Conservation (phyloP, 805 yeast genomes). For the Priceomyces castillae region DNA sequence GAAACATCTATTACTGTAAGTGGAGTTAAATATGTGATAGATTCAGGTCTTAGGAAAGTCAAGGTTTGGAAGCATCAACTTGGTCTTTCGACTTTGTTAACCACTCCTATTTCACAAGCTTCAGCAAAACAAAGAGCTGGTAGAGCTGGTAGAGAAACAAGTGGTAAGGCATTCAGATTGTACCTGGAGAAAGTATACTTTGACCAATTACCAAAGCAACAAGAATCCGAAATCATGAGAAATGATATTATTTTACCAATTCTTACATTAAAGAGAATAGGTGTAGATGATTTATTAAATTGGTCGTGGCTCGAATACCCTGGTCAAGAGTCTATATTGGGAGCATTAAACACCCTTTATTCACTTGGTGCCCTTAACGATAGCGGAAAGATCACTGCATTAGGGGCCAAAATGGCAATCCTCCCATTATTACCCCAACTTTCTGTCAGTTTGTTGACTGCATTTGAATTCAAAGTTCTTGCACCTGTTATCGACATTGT, state of each 20-base stretch:
- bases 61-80: constrained; percentile 93
- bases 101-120: constrained; percentile 90
- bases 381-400: constrained; percentile 67
- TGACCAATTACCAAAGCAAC: constrained; percentile 61
- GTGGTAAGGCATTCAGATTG: constrained; percentile 82
- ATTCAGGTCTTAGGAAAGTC: constrained; percentile 88
- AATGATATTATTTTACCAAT: constrained; percentile 84
- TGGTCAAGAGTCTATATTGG: constrained; percentile 66
- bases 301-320: constrained; percentile 97
- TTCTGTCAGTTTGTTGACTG: constrained; percentile 77
- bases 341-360: constrained; percentile 77
- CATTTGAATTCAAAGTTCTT: constrained; percentile 57
- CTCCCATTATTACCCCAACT: constrained; percentile 91
- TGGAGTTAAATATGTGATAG: constrained; percentile 90
- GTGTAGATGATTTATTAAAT: constrained; percentile 75
- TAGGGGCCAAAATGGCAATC: constrained; percentile 85
- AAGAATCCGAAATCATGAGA: constrained; percentile 90
- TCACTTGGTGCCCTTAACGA: constrained; percentile 77
- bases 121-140: constrained; percentile 95
- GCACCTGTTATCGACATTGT: constrained; percentile 80
- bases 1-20: constrained; percentile 96
- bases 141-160: constrained; percentile 97
- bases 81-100: constrained; percentile 87
- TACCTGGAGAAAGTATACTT: constrained; percentile 71
- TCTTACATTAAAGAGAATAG: constrained; percentile 75